phyloP scores from a whole-genome alignment of 1,284 basidiomycete species.

The Blastosporella zonata region DNA sequence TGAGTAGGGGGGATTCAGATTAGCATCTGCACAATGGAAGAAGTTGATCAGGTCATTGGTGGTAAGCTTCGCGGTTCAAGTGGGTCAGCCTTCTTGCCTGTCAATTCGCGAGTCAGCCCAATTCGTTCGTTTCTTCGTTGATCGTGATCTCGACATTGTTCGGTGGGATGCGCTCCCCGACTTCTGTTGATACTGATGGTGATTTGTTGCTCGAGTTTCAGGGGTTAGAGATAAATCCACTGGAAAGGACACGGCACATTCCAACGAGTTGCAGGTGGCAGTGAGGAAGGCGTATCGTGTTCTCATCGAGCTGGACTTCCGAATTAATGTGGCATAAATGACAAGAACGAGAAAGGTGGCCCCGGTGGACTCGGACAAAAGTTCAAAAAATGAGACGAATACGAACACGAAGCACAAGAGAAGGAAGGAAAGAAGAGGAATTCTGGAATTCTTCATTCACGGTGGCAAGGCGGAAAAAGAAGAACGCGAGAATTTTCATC shows the following conservation, averaged over 20 bases:
- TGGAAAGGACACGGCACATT: background rate
- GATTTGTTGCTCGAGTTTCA: background rate
- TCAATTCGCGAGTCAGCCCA: background rate
- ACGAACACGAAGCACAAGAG: background rate
- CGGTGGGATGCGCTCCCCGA: background rate
- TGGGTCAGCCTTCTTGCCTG: background rate
- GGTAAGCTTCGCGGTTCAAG: background rate
- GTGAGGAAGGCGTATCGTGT: no score
- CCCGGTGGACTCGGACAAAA: background rate
- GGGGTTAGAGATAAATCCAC: background rate
- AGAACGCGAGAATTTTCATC: background rate
- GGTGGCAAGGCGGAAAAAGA: background rate
- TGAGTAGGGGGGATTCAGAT: background rate
- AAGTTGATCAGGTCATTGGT: background rate
- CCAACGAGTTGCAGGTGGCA: no score
- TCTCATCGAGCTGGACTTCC: background rate
- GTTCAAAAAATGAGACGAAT: background rate
- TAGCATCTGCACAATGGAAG: background rate
- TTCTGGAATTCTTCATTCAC: background rate
- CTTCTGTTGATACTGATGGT: slow-evolving; percentile 5
- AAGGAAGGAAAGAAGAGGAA: background rate
- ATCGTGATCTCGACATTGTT: background rate
- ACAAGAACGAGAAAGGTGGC: background rate
- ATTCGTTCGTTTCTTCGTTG: background rate
- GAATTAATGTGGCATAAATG: background rate